Base-by-base conservation (phyloP, 768 basidiomycete species). In the Crepidotus variabilis region DNA sequence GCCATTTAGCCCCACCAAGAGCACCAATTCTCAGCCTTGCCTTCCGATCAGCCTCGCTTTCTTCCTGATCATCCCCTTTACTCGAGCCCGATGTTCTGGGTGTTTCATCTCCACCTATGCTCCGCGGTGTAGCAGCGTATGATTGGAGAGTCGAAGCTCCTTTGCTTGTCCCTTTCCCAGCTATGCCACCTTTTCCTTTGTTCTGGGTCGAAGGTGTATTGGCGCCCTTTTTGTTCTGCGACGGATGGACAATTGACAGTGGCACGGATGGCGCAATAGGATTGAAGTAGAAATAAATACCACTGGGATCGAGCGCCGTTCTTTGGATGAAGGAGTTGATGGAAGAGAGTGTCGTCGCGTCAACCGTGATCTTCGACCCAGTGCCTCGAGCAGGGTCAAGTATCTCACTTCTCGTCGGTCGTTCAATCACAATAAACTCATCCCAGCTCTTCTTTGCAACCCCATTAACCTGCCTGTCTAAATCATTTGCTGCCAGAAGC, bases 11-110 rank as follows among this genome's bases (percentile, higher is more conserved):
- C 6, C 81, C 82, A 11, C 88, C 88, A 16, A 93, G 73, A 2
- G 83, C 87, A 28, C 83, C 81, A 11, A 88, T 78, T 18, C 92
- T 77, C 50, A 93, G 60, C 51, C 92, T 77, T 7, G 87, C 90
- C 48, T 76, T 79, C 47, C 87, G 72, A 63, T 94, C 92, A n/a
- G 69, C 65, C 51, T 87, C 85, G 46, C 70, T 80, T 69, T 94
- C 92, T 52, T 89, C 87, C 1, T 79, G 75, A 21, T 82, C 82
- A 20, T 88, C 87, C 0, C 69, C 63, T 60, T 79, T 83, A 14
- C 14, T 43, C 14, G 13, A 43, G 39, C 28, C 28, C 28, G 28
- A 8, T n/a, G 71, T 63, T 16, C 80, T 70, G 6, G 66, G 47
- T 6, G 62, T 60, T 49, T 64, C 65, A 34, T 78, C 78, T 0